A percentile compares a stretch with the other conserved stretches of the same genome.
phyloP scores from a whole-genome alignment of 2,329 filamentous ascomycete species.

The Cytospora paraplurivora region DNA sequence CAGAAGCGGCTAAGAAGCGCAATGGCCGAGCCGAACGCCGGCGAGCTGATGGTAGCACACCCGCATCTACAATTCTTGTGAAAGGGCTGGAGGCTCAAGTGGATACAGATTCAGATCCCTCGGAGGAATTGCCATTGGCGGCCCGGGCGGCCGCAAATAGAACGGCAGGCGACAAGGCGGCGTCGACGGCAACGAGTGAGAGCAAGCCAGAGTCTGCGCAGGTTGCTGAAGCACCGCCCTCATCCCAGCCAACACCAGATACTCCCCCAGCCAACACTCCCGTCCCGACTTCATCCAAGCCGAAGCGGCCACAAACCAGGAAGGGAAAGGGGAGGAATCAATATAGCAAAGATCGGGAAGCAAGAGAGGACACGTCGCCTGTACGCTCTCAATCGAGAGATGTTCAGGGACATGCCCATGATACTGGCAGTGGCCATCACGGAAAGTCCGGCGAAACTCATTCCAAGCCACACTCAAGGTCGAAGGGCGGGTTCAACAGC shows the following conservation, averaged over 20 bases:
- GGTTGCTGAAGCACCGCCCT: slow-evolving; percentile 46
- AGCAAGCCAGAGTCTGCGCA: slow-evolving; percentile 30
- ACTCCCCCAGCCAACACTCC: slow-evolving; percentile 47
- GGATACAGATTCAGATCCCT: slow-evolving; percentile 67
- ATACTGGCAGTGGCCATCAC: slow-evolving; percentile 41
- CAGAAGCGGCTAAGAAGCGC: slow-evolving; percentile 75
- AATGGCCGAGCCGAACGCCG: slow-evolving; percentile 81
- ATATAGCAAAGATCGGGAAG: slow-evolving; percentile 75
- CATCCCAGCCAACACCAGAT: slow-evolving; percentile 50
- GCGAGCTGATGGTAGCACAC: slow-evolving; percentile 71
- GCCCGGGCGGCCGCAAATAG: slow-evolving; percentile 41
- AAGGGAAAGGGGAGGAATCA: slow-evolving; percentile 76
- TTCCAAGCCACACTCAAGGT: slow-evolving; percentile 47
- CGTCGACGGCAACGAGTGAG: slow-evolving; percentile 28
- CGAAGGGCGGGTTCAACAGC: slow-evolving; percentile 57
- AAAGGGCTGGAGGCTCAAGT: slow-evolving; percentile 42
- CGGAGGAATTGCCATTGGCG: slow-evolving; percentile 65
- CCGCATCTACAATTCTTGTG: slow-evolving; percentile 29
- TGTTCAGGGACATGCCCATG: slow-evolving; percentile 49
- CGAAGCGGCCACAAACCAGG: slow-evolving; percentile 65
- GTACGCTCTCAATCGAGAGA: slow-evolving; percentile 55
- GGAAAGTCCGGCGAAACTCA: slow-evolving; percentile 35
- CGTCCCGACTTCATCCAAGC: slow-evolving; percentile 57
- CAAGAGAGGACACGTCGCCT: slow-evolving; percentile 58
- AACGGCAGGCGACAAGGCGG: slow-evolving; percentile 26